Evolutionary conservation across 1,284 basidiomycete genomes (phyloP), one percentile per base, ranked within the genome.

Genomic region (Volvariella surrecta): DNA sequence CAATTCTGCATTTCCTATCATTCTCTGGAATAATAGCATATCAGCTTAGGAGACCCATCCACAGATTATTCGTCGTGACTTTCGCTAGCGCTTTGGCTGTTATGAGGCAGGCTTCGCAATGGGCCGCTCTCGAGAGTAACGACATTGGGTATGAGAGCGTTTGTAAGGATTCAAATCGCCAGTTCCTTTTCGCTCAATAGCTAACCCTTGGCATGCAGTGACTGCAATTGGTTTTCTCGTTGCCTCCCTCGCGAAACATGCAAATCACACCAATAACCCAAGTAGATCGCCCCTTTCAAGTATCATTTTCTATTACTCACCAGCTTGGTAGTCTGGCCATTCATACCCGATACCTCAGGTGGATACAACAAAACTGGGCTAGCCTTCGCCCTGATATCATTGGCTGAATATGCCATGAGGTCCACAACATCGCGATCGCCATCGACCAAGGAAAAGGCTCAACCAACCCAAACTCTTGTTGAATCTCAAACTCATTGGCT

Each of bases 251-350:
- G 70, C 79, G 22, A 93, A 92, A 57, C 84, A 87, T 53, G 69
- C 75, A 9, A 89, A 90, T 53, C 73, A 88, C 55, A 77, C 81
- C 0, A 89, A 87, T 51, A 92, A 92, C 54, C 90, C 90, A 51
- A 64, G 83, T 83, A 55, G 31, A 66, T 54, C 2, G 20, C 28
- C 21, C 40, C 35, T 35, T 13, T 8, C 8, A 37, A 20, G 21
- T 24, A 28, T 17, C 13, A 11, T 11, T 30, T 30, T 42, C 44
- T 28, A 34, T 16, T 15, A 15, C 2, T 42, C 17, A 39, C 39
- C 6, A 16, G 28, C 18, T 18, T 44, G 39, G 18, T 48, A 85
- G 82, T 92, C 22, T 94, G 91, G 91, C 81, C 86, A 0, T 78
- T 89, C 54, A 71, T 89, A 19, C 70, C 86, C 53, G 69, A 70